phyloP scores from a whole-genome alignment of 1,284 basidiomycete genomes.

The Malassezia restricta region DNA sequence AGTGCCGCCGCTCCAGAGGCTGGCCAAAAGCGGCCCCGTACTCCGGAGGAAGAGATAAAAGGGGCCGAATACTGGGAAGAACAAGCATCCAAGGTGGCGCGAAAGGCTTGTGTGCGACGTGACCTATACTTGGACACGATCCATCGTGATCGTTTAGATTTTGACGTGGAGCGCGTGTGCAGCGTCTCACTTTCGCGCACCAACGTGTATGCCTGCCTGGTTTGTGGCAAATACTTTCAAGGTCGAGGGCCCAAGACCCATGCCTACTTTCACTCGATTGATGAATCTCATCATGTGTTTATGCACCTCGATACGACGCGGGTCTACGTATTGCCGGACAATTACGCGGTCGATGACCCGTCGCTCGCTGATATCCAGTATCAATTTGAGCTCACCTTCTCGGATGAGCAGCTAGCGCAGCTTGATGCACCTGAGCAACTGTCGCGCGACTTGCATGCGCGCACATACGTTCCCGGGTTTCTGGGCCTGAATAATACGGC shows the following conservation, averaged over 20 bases:
- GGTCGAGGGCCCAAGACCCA: conserved; percentile 83
- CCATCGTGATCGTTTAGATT: conserved; percentile 59
- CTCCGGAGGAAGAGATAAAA: background rate
- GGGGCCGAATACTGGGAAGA: background rate
- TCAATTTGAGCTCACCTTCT: conserved; percentile 74
- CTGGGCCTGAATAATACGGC: conserved; percentile 97
- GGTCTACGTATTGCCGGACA: conserved; percentile 96
- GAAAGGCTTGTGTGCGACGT: background rate
- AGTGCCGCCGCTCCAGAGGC: background rate
- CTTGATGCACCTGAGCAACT: conserved; percentile 51
- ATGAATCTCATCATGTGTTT: conserved; percentile 95
- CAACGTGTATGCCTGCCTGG: conserved; percentile 93
- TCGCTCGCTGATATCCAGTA: conserved; percentile 86
- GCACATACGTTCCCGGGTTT: conserved; percentile 80
- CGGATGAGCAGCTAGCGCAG: conserved; percentile 50
- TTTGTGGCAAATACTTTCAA: conserved; percentile 98
- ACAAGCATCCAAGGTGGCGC: background rate
- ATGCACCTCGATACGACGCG: conserved; percentile 86
- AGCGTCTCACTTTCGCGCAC: conserved; percentile 90
- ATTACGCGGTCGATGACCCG: conserved; percentile 86
- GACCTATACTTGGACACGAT: conserved; percentile 89
- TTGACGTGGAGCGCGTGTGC: conserved; percentile 98
- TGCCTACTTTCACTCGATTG: conserved; percentile 91
- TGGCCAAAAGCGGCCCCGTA: background rate
- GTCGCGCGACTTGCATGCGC: conserved; percentile 57